These are phyloP conservation scores for Pyricularia sp. DNA, from an alignment of 2,329 filamentous ascomycete genomes.

Conservation along the genomic window DNA sequence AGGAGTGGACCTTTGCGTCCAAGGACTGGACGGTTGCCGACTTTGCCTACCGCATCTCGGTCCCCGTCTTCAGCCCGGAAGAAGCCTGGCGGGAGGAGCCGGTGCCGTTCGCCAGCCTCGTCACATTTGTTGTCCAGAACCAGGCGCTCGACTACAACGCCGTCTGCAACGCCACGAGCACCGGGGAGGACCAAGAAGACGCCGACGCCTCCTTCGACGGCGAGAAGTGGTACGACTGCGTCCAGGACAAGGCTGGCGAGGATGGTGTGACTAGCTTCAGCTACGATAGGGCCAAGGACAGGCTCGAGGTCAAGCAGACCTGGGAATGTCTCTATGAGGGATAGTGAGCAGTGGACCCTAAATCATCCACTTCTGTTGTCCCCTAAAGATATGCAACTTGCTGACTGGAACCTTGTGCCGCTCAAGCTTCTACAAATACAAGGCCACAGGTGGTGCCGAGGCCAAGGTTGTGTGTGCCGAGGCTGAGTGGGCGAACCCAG, in stretches of 20 bases:
- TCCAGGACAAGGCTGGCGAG: background rate
- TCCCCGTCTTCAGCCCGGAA: background rate
- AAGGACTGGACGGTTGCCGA: background rate
- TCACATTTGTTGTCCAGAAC: conserved; percentile 2
- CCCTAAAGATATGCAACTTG: background rate
- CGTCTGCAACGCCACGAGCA: background rate
- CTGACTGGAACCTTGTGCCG: background rate
- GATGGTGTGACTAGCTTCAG: conserved; percentile 1
- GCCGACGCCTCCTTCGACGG: conserved; percentile 1
- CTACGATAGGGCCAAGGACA: background rate
- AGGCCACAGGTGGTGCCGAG: background rate
- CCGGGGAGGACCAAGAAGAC: background rate
- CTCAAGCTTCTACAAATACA: background rate
- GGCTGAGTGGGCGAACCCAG: background rate
- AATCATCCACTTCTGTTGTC: too few species aligned
- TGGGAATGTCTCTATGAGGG: conserved; percentile 3
- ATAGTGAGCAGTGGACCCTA: background rate
- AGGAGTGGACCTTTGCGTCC: conserved; percentile 1
- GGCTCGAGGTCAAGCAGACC: conserved; percentile 4
- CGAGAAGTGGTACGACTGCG: conserved; percentile 5
- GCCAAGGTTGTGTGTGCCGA: background rate
- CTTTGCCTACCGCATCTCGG: background rate
- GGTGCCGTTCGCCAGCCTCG: background rate
- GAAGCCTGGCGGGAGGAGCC: background rate
- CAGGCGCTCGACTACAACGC: conserved; percentile 2